Evolutionary conservation across 2,329 filamentous ascomycete genomes (phyloP).

Genomic region (Aureobasidium sp.): DNA sequence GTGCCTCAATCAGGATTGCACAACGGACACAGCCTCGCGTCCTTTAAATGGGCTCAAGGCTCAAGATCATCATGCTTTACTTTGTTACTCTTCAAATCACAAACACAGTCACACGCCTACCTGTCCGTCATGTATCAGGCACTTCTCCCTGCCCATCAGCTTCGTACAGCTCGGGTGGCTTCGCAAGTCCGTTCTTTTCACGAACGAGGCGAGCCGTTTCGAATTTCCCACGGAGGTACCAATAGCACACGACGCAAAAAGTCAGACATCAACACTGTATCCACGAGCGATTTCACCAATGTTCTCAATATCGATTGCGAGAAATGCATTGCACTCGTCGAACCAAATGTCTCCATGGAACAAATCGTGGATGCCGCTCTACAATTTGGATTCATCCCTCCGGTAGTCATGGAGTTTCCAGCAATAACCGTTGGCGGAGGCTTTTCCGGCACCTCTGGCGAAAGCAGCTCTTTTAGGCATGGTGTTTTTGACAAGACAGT

Average conservation of each 20-base stretch:
- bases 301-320: slow-evolving; percentile 49
- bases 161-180: slow-evolving; percentile 34
- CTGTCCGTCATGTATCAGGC: too few relatives aligned
- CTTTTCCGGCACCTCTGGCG: slow-evolving; percentile 70
- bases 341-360: slow-evolving; percentile 77
- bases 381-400: slow-evolving; percentile 62
- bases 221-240: slow-evolving; percentile 65
- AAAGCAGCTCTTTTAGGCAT: slow-evolving; percentile 72
- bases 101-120: too few relatives aligned
- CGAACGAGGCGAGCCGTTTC: slow-evolving; percentile 51
- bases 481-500: slow-evolving; percentile 73
- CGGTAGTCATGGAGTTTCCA: slow-evolving; percentile 77
- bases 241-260: slow-evolving; percentile 54
- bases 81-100: too few relatives aligned
- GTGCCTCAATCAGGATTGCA: too few relatives aligned
- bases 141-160: slow-evolving; percentile 2
- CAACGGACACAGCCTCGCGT: too few relatives aligned
- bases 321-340: slow-evolving; percentile 58
- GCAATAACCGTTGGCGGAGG: slow-evolving; percentile 75
- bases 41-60: too few relatives aligned
- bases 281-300: slow-evolving; percentile 55
- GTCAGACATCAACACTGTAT: slow-evolving; percentile 48
- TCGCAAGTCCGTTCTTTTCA: slow-evolving; percentile 50
- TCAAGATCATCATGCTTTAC: too few relatives aligned
- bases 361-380: slow-evolving; percentile 65